Conservation (phyloP, 2,329 filamentous ascomycete genomes). For the Geoglossum cookeanum region DNA sequence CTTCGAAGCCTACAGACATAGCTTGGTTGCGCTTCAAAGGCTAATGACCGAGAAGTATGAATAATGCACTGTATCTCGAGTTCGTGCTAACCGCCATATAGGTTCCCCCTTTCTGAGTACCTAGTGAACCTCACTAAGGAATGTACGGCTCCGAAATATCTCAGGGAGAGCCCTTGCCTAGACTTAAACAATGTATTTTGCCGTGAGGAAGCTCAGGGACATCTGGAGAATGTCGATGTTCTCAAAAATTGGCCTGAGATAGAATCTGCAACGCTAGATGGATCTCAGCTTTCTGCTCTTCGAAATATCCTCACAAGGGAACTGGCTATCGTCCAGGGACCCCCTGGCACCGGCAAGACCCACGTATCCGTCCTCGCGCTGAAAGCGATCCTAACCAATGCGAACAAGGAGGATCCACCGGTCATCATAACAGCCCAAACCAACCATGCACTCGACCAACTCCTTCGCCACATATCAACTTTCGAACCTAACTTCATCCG, state of each 20-base stretch:
- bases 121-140: constrained; percentile 30
- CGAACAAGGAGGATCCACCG: constrained; percentile 36
- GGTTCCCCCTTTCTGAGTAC: constrained; percentile 26
- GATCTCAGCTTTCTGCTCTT: constrained; percentile 51
- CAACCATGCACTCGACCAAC: constrained; percentile 76
- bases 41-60: constrained; percentile 31
- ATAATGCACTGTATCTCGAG: constrained; percentile 2
- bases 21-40: constrained; percentile 53
- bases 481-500: constrained; percentile 46
- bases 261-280: constrained; percentile 37
- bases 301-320: constrained; percentile 50
- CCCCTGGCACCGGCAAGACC: constrained; percentile 66
- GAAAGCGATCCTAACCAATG: constrained; percentile 42
- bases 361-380: constrained; percentile 59
- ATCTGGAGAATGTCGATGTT: constrained; percentile 31
- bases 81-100: constrained; percentile 9
- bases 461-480: constrained; percentile 43
- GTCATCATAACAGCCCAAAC: constrained; percentile 73
- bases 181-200: constrained; percentile 29
- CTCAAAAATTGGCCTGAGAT: constrained; percentile 32
- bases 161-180: constrained; percentile 28
- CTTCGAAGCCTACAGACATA: constrained; percentile 58
- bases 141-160: constrained; percentile 32
- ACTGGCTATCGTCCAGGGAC: constrained; percentile 65
- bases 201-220: constrained; percentile 14